These are phyloP conservation scores for Penicillium oxalicum DNA, from an alignment of 2,329 filamentous ascomycete species.

Conservation along the genomic window DNA sequence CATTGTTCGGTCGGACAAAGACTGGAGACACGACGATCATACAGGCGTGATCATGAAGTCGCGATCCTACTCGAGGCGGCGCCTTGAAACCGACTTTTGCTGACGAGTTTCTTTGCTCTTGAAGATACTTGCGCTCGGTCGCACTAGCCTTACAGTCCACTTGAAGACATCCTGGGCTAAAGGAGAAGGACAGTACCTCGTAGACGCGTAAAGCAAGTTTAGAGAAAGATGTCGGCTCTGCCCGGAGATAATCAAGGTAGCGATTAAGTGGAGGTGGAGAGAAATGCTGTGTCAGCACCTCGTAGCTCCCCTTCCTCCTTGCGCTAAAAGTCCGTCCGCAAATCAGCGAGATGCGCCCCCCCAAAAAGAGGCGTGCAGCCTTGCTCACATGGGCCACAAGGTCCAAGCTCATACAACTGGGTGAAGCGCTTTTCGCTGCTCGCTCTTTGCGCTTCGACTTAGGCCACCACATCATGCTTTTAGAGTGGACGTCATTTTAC, in stretches of 20 bases:
- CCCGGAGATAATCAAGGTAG: neutral
- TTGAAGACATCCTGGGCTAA: slow-evolving; percentile 14
- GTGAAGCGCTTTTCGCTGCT: too few relatives aligned
- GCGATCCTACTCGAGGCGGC: slow-evolving; percentile 5
- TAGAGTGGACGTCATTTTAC: too few relatives aligned
- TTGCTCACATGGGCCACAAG: too few relatives aligned
- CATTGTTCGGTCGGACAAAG: slow-evolving; percentile 16
- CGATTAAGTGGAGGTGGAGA: slow-evolving; percentile 7
- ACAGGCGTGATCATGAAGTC: neutral
- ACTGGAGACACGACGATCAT: neutral
- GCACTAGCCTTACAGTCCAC: slow-evolving; percentile 13
- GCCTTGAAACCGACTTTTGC: slow-evolving; percentile 4
- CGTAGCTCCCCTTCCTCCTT: neutral
- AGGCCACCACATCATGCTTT: too few relatives aligned
- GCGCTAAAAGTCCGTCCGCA: too few relatives aligned
- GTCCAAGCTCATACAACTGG: too few relatives aligned
- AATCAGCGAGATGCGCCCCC: too few relatives aligned
- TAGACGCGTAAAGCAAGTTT: slow-evolving; percentile 7
- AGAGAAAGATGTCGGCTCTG: neutral
- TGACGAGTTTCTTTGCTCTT: slow-evolving; percentile 6
- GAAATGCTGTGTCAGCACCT: slow-evolving; percentile 21
- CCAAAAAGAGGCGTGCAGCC: too few relatives aligned
- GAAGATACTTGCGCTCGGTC: slow-evolving; percentile 5
- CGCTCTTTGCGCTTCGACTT: too few relatives aligned
- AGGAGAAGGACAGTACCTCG: slow-evolving; percentile 2